Evolutionary conservation across 495 filamentous ascomycete species (phyloP).

Genomic region (Penicillium maclennaniae): DNA sequence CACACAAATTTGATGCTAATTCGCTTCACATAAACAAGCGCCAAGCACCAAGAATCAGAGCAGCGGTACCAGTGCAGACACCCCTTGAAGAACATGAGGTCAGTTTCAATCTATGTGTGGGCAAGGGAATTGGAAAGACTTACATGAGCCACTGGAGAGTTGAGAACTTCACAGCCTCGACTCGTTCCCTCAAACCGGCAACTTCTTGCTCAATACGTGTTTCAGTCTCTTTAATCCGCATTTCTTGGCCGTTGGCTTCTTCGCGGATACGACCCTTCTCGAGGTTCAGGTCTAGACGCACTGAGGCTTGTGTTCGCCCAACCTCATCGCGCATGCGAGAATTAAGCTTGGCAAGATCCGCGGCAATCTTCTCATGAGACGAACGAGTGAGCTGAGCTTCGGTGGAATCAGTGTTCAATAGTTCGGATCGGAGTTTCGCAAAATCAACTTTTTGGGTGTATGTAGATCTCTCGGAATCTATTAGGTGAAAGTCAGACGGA

Average conservation of each 20-base stretch:
- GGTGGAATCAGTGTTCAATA: constrained; percentile 83
- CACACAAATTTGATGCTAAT: constrained; percentile 7
- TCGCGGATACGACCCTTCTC: constrained; percentile 97
- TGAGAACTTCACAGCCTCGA: constrained; percentile 96
- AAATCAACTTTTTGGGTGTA: constrained; percentile 99
- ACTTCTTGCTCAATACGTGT: constrained; percentile 98
- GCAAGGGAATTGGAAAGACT: constrained; percentile 16
- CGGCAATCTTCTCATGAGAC: constrained; percentile 87
- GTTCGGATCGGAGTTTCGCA: constrained; percentile 93
- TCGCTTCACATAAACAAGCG: constrained; percentile 65
- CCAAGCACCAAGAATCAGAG: constrained; percentile 94
- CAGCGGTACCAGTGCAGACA: constrained; percentile 91
- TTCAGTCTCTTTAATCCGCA: constrained; percentile 99
- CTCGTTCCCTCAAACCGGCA: constrained; percentile 79
- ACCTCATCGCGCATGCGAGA: constrained; percentile 89
- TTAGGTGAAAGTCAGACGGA: neutral
- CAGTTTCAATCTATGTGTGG: constrained; percentile 14
- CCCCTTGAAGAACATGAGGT: constrained; percentile 51
- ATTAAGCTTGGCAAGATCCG: constrained; percentile 90
- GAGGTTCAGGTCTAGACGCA: constrained; percentile 87
- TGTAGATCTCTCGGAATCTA: constrained; percentile 61
- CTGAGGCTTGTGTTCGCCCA: constrained; percentile 84
- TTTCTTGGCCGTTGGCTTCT: constrained; percentile 92
- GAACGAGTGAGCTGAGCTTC: constrained; percentile 84
- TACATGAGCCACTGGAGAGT: constrained; percentile 96